A percentile compares a stretch with the other conserved stretches of the same genome.
phyloP scores from a whole-genome alignment of 192 early-diverging fungal genomes.

The Gigaspora rosea region DNA sequence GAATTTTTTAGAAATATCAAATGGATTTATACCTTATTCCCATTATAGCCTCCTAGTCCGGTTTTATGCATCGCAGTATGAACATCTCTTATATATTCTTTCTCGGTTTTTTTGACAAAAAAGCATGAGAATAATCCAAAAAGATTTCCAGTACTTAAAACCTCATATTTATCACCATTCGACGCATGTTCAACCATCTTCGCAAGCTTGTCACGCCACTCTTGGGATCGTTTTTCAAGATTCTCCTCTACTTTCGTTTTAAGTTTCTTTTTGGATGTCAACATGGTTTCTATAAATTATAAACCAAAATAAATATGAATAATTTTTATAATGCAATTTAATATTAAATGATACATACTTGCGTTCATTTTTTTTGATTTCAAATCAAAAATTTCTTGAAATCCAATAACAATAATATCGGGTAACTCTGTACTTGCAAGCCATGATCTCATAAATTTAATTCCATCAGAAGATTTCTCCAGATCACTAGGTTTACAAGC shows the following conservation, averaged over 20 bases:
- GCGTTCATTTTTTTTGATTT: slow-evolving; percentile 81
- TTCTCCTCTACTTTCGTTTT: slow-evolving; percentile 53
- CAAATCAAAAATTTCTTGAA: slow-evolving; percentile 88
- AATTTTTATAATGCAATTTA: background rate
- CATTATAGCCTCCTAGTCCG: slow-evolving; percentile 81
- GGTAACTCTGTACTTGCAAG: slow-evolving; percentile 56
- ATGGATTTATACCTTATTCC: slow-evolving; percentile 72
- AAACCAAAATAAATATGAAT: background rate
- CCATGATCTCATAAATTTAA: slow-evolving; percentile 51
- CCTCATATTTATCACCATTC: slow-evolving; percentile 42
- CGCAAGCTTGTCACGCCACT: slow-evolving; percentile 82
- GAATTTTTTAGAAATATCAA: slow-evolving; percentile 25
- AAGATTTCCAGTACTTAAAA: slow-evolving; percentile 75
- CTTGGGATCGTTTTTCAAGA: slow-evolving; percentile 70
- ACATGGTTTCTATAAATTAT: slow-evolving; percentile 49
- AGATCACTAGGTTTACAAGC: slow-evolving; percentile 82
- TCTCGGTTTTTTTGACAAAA: slow-evolving; percentile 69
- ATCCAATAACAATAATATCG: slow-evolving; percentile 78
- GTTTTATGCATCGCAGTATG: slow-evolving; percentile 85
- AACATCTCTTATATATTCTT: slow-evolving; percentile 54
- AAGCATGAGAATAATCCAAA: slow-evolving; percentile 91
- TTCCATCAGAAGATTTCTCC: slow-evolving; percentile 56
- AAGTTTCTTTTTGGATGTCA: slow-evolving; percentile 56
- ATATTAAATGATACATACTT: slow-evolving; percentile 44
- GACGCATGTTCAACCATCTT: slow-evolving; percentile 57